These are phyloP conservation scores for Jacaranda copaia DNA, from an alignment of 257 asterid species.

Conservation along the genomic window DNA sequence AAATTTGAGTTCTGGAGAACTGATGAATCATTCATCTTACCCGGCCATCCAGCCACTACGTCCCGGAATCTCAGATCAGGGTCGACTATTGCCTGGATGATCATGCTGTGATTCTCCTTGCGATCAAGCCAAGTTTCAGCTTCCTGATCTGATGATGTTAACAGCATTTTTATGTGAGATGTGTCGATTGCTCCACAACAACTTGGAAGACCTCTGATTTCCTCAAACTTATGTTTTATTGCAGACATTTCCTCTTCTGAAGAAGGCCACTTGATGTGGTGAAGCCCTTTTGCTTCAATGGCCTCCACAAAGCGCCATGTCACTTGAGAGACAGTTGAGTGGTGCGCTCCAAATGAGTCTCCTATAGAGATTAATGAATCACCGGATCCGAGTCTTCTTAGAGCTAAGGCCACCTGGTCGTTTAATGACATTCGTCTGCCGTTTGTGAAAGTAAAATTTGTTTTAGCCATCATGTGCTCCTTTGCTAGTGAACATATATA, in stretches of 20 bases:
- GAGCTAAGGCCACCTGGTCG: slow-evolving; percentile 86
- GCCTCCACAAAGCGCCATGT: slow-evolving; percentile 96
- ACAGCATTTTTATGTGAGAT: slow-evolving; percentile 68
- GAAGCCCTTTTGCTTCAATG: slow-evolving; percentile 64
- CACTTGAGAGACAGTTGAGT: slow-evolving; percentile 87
- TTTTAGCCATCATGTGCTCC: slow-evolving; percentile 69
- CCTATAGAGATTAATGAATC: slow-evolving; percentile 78
- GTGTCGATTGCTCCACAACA: slow-evolving; percentile 88
- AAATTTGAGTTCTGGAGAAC: slow-evolving; percentile 66
- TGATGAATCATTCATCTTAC: slow-evolving; percentile 61
- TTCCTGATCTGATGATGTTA: slow-evolving; percentile 72
- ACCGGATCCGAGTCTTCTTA: slow-evolving; percentile 77
- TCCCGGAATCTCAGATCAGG: slow-evolving; percentile 73
- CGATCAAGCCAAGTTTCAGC: slow-evolving; percentile 69
- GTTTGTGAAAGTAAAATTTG: slow-evolving; percentile 61
- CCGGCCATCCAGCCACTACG: slow-evolving; percentile 86
- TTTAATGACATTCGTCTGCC: slow-evolving; percentile 71
- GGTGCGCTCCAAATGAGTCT: slow-evolving; percentile 71
- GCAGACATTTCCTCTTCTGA: slow-evolving; percentile 48
- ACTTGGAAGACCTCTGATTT: slow-evolving; percentile 72
- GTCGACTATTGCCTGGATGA: slow-evolving; percentile 73
- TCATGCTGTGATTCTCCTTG: slow-evolving; percentile 73
- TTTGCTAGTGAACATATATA: slow-evolving; percentile 75
- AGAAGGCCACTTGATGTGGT: slow-evolving; percentile 82
- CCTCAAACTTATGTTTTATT: slow-evolving; percentile 65